phyloP scores from a whole-genome alignment of 768 basidiomycete genomes.

The Trametes sanguinea region DNA sequence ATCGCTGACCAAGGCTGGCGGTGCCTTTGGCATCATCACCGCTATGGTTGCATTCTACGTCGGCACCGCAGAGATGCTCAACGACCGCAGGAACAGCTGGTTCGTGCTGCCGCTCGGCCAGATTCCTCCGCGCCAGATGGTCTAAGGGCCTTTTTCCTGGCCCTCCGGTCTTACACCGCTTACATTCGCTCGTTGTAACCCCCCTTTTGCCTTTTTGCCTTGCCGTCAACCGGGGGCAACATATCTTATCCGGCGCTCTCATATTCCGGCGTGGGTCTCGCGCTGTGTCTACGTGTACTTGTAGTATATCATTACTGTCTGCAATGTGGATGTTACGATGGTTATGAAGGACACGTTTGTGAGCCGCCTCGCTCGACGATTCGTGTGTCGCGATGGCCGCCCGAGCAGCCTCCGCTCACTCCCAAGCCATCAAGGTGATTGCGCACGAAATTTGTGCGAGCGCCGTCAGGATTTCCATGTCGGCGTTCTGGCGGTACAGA shows the following conservation, averaged over 20 bases:
- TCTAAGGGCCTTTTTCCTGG: neutral
- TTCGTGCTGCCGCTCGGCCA: conserved; percentile 45
- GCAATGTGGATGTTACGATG: conserved; percentile 6
- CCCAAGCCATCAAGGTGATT: no score
- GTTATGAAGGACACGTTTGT: conserved; percentile 3
- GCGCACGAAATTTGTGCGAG: no score
- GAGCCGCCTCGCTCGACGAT: neutral
- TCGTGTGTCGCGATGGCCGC: no score
- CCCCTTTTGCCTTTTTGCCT: conserved; percentile 2
- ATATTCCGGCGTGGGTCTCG: neutral
- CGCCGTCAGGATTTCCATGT: no score
- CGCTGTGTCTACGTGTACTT: conserved; percentile 11
- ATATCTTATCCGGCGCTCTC: conserved; percentile 14
- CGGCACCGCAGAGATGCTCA: conserved; percentile 44
- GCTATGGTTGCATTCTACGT: conserved; percentile 50
- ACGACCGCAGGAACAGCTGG: conserved; percentile 37
- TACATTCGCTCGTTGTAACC: conserved; percentile 7
- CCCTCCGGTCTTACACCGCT: neutral
- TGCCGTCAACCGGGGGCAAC: conserved; percentile 7
- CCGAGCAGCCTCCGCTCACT: no score
- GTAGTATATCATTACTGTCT: conserved; percentile 10
- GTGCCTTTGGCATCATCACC: conserved; percentile 47
- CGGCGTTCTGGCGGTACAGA: no score
- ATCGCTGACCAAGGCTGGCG: conserved; percentile 40
- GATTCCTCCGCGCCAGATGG: conserved; percentile 28